Evolutionary conservation across 768 basidiomycete species (phyloP).

Genomic region (Pleurotus salmoneostramineus): DNA sequence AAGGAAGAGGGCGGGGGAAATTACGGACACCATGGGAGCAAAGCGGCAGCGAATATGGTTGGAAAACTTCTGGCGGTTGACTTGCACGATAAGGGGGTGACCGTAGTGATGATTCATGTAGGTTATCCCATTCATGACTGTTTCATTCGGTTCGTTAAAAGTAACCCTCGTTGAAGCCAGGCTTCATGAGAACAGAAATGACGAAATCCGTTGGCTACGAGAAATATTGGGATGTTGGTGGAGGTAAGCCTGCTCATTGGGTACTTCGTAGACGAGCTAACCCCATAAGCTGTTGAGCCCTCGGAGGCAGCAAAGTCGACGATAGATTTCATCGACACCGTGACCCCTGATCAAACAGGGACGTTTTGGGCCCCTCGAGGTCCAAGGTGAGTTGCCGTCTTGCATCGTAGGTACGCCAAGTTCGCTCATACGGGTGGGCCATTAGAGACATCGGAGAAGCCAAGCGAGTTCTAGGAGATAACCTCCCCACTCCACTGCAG

Average conservation of each 20-base stretch:
- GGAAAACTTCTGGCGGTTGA: constrained; percentile 37
- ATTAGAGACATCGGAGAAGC: constrained; percentile 41
- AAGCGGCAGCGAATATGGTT: constrained; percentile 46
- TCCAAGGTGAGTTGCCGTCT: constrained; percentile 21
- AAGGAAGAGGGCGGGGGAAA: constrained; percentile 43
- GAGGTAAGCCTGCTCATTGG: constrained; percentile 23
- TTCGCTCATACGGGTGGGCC: neutral
- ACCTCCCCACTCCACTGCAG: constrained; percentile 33
- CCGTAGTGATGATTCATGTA: constrained; percentile 41
- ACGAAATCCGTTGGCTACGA: constrained; percentile 41
- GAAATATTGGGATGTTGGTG: constrained; percentile 37
- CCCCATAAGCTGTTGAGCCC: constrained; percentile 38
- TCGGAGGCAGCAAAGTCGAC: constrained; percentile 34
- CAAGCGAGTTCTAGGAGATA: constrained; percentile 33
- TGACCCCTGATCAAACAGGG: constrained; percentile 31
- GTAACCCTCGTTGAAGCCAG: constrained; percentile 25
- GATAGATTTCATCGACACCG: constrained; percentile 29
- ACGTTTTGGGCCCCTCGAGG: constrained; percentile 45
- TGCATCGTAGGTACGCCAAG: neutral
- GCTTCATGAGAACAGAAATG: constrained; percentile 46
- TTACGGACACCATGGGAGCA: constrained; percentile 45
- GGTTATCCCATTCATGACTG: too few species aligned
- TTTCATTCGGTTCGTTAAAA: too few species aligned
- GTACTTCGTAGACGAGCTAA: too few species aligned
- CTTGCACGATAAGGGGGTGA: constrained; percentile 31